Conservation (phyloP, 2,329 filamentous ascomycete genomes). For the Trichoderma sp. region DNA sequence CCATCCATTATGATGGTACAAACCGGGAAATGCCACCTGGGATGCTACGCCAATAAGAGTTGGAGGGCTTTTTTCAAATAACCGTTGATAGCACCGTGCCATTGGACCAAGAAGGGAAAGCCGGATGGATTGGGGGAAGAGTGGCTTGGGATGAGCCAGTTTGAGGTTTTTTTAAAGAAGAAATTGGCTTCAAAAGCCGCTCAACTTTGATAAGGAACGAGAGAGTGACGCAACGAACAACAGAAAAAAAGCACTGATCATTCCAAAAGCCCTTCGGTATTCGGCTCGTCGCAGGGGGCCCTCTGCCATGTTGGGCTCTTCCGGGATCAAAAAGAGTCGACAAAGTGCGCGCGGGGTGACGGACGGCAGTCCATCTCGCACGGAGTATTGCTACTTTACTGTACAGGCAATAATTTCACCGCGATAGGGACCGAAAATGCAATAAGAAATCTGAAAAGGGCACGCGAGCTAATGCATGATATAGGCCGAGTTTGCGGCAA, state of each 20-base stretch:
- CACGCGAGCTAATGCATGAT: slow-evolving; percentile 15
- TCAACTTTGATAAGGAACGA: background rate
- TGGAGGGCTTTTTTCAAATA: slow-evolving; percentile 13
- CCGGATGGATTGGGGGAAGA: background rate
- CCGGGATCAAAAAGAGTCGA: background rate
- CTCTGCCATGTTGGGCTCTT: background rate
- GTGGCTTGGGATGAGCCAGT: background rate
- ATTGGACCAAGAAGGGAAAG: background rate
- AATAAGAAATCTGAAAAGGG: background rate
- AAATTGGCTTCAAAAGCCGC: background rate
- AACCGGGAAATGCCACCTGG: slow-evolving; percentile 1
- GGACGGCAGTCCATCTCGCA: background rate
- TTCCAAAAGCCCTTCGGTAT: background rate
- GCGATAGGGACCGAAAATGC: slow-evolving; percentile 1
- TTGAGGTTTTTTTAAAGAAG: background rate
- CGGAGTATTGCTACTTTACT: background rate
- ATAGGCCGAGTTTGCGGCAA: background rate
- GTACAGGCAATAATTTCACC: slow-evolving; percentile 2
- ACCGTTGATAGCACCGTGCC: slow-evolving; percentile 12
- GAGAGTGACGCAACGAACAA: background rate
- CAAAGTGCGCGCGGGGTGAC: background rate
- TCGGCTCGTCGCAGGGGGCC: background rate
- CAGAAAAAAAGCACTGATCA: background rate
- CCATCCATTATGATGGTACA: background rate
- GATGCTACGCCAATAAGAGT: background rate